These are phyloP conservation scores for Galium porrigens DNA, from an alignment of 305 asterid genomes.

Conservation along the genomic window DNA sequence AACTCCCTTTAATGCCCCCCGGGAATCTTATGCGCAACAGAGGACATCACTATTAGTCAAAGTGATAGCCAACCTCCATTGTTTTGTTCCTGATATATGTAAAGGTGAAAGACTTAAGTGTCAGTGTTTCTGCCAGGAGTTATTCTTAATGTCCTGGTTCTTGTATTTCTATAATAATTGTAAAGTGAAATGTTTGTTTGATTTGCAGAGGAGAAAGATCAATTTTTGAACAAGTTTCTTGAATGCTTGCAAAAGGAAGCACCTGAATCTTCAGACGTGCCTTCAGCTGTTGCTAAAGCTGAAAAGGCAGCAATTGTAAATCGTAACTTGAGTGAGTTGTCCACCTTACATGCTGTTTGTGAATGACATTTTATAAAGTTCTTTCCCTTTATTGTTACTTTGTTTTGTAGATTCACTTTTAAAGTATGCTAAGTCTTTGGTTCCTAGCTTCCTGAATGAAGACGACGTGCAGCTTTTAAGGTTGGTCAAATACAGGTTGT, in stretches of 20 bases:
- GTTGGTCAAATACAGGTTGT: conserved; percentile 26
- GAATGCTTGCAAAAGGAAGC: conserved; percentile 52
- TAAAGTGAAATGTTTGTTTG: conserved; percentile 18
- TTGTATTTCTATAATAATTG: background rate
- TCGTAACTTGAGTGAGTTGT: conserved; percentile 51
- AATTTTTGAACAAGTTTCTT: conserved; percentile 65
- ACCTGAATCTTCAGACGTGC: conserved; percentile 29
- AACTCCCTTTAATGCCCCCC: conserved; percentile 41
- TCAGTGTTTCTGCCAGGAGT: conserved; percentile 8
- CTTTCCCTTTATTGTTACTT: conserved; percentile 7
- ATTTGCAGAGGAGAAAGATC: conserved; percentile 83
- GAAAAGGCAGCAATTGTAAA: conserved; percentile 39
- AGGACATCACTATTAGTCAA: conserved; percentile 83
- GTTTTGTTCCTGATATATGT: conserved; percentile 83
- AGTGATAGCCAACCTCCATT: conserved; percentile 92
- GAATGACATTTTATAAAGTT: conserved; percentile 14
- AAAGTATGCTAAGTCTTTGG: conserved; percentile 81
- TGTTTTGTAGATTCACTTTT: conserved; percentile 56
- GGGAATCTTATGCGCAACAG: conserved; percentile 69
- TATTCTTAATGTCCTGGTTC: conserved; percentile 12
- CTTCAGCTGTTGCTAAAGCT: conserved; percentile 33
- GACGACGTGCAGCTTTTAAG: conserved; percentile 89
- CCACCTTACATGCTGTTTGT: conserved; percentile 12
- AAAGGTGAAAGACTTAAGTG: conserved; percentile 42
- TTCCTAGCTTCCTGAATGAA: conserved; percentile 67